phyloP scores from a whole-genome alignment of 306 rosid genomes.

The Hippophae gyantsensis region DNA sequence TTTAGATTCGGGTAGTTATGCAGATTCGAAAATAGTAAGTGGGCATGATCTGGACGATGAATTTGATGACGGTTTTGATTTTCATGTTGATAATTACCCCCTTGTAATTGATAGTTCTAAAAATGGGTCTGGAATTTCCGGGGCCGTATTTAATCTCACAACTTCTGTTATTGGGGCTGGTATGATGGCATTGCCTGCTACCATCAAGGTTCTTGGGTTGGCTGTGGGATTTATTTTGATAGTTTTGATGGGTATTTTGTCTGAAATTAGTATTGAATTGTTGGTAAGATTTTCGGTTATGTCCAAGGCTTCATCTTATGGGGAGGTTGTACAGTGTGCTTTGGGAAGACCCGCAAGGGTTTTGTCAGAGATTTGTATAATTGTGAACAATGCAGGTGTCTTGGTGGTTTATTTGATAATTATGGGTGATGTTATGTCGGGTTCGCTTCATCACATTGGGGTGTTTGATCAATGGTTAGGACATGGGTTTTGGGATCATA shows the following conservation, averaged over 20 bases:
- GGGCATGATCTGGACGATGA: constrained; percentile 21
- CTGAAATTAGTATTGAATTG: constrained; percentile 75
- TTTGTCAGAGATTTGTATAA: constrained; percentile 63
- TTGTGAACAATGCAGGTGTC: constrained; percentile 76
- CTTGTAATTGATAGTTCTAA: constrained; percentile 37
- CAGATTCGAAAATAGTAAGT: constrained; percentile 31
- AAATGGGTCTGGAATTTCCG: constrained; percentile 56
- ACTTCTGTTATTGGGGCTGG: constrained; percentile 92
- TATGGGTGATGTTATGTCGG: constrained; percentile 98
- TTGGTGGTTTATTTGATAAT: constrained; percentile 88
- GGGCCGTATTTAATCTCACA: constrained; percentile 82
- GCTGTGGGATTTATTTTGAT: constrained; percentile 58
- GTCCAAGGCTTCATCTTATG: constrained; percentile 64
- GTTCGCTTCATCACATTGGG: constrained; percentile 70
- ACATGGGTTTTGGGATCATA: constrained; percentile 84
- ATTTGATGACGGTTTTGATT: constrained; percentile 43
- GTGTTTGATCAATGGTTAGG: constrained; percentile 90
- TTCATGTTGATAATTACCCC: constrained; percentile 52
- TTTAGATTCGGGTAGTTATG: constrained; percentile 31
- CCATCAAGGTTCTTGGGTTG: constrained; percentile 91
- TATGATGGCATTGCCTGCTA: constrained; percentile 92
- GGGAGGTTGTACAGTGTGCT: constrained; percentile 82
- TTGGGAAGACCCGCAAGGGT: constrained; percentile 65
- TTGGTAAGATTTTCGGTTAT: constrained; percentile 53
- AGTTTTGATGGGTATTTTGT: constrained; percentile 66